A percentile compares a stretch with the other conserved stretches of the same genome.
Conservation (phyloP, 768 basidiomycete species). For the Suillus subalutaceus region DNA sequence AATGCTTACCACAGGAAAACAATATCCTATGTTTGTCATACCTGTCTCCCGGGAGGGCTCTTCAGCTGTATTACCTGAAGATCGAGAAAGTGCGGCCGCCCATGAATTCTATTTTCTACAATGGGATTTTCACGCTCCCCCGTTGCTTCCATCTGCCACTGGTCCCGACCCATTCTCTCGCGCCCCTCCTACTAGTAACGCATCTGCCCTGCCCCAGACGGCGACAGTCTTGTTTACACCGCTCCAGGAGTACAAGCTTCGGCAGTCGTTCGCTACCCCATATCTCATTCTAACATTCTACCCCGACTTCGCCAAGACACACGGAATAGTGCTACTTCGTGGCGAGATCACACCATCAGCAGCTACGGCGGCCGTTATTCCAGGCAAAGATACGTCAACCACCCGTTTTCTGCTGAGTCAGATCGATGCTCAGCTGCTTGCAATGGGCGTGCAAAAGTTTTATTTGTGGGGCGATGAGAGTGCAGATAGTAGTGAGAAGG, state of each 20-base stretch:
- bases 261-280: slow-evolving; percentile 84
- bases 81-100: slow-evolving; percentile 40
- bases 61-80: slow-evolving; percentile 30
- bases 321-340: slow-evolving; percentile 82
- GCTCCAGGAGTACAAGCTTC: slow-evolving; percentile 89
- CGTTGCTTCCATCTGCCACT: slow-evolving; percentile 54
- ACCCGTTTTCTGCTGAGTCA: slow-evolving; percentile 65
- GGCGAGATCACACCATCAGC: slow-evolving; percentile 87
- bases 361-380: slow-evolving; percentile 35
- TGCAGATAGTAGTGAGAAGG: slow-evolving; percentile 11
- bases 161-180: slow-evolving; percentile 48
- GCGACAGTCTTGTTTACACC: slow-evolving; percentile 92
- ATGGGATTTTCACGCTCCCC: slow-evolving; percentile 84
- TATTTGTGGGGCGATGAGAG: slow-evolving; percentile 63
- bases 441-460: slow-evolving; percentile 82
- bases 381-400: slow-evolving; percentile 28
- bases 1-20: slow-evolving; percentile 64
- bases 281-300: slow-evolving; percentile 91
- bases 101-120: slow-evolving; percentile 87
- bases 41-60: slow-evolving; percentile 66
- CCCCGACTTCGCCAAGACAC: slow-evolving; percentile 80
- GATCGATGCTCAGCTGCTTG: slow-evolving; percentile 82
- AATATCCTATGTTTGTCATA: slow-evolving; percentile 80
- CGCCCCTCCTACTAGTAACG: slow-evolving; percentile 20
- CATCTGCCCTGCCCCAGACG: slow-evolving; percentile 47